Base-by-base conservation (phyloP, 371 early-diverging fungal species). In the Mucor plumbeus region DNA sequence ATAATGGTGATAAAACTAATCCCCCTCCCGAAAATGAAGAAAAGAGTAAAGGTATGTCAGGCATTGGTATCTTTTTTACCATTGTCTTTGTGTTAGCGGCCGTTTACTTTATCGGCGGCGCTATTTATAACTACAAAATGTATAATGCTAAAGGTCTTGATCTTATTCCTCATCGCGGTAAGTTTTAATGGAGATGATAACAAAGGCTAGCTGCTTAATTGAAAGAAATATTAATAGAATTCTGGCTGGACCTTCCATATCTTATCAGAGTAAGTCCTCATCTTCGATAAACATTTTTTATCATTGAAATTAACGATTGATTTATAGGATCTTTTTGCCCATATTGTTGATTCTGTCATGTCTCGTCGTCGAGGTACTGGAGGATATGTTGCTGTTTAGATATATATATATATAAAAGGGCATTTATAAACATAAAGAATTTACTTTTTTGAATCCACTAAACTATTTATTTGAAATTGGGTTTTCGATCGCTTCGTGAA, bases 131-230 rank as follows among this genome's bases (percentile, higher is more conserved):
- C 65, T 82, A 73, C 39, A 83, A 82, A 55, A 76, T 85, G 55
- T 82, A 88, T 58, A 83, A 87, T 68, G 89, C 87, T 14, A 72
- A 83, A 55, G 89, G 89, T 19, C 61, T 84, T 33, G 83, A 85
- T 69, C 79, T 86, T 62, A 85, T 88, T 58, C 87, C 87, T 73
- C 80, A 82, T 76, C 72, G 86, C 74, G 88, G 88, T 85, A 78
- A 74, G 60, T 48, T 21, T 26, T 47, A 35, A 41, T 36, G 15
- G 17, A 8, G 7, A 35, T 19, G 5, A 2, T 15, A 11, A 17
- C 4, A 14, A 8, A 53, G 50, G n/a, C 19, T 2, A 21, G 36
- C 34, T 13, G 31, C 38, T 38, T 58, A 39, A 26, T 6, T 15
- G 11, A 38, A 38, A 9, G 38, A 38, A 38, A 7, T 26, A 26